Evolutionary conservation across 1,284 basidiomycete species (phyloP).

Genomic region (Tranzscheliella williamsii): DNA sequence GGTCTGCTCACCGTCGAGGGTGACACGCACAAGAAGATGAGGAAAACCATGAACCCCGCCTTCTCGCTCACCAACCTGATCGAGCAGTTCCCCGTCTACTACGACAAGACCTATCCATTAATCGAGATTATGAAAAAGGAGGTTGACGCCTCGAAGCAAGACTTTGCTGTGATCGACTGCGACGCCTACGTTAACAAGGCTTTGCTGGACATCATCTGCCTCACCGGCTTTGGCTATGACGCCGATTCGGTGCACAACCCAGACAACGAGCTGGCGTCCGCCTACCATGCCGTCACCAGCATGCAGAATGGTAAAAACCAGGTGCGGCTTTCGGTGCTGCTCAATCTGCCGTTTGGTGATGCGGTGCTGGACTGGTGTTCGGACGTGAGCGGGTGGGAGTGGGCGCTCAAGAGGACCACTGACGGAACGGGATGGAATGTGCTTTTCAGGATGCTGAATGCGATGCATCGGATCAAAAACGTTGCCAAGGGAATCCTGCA

Average conservation of each 20-base stretch:
- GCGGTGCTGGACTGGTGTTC: constrained; percentile 15
- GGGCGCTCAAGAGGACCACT: constrained; percentile 1
- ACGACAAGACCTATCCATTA: constrained; percentile 34
- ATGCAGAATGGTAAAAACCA: constrained; percentile 49
- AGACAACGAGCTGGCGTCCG: constrained; percentile 42
- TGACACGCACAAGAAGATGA: constrained; percentile 40
- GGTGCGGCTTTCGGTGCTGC: constrained; percentile 43
- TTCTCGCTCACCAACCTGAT: constrained; percentile 44
- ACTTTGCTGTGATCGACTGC: constrained; percentile 43
- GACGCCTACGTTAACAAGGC: constrained; percentile 39
- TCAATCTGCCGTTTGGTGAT: constrained; percentile 45
- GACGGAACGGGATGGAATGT: neutral
- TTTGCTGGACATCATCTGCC: constrained; percentile 58
- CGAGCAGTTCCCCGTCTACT: constrained; percentile 49
- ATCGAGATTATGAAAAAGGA: constrained; percentile 37
- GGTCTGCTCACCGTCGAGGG: constrained; percentile 47
- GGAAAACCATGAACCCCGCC: constrained; percentile 51
- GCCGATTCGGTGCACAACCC: constrained; percentile 47
- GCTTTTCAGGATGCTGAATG: constrained; percentile 18
- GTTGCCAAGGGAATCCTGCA: constrained; percentile 42
- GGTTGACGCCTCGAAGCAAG: constrained; percentile 22
- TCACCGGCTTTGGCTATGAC: constrained; percentile 46
- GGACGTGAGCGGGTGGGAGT: constrained; percentile 9
- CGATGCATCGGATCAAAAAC: constrained; percentile 43
- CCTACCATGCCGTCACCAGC: constrained; percentile 47